phyloP scores from a whole-genome alignment of 2,329 filamentous ascomycete genomes.

The Metarhizium sp. region DNA sequence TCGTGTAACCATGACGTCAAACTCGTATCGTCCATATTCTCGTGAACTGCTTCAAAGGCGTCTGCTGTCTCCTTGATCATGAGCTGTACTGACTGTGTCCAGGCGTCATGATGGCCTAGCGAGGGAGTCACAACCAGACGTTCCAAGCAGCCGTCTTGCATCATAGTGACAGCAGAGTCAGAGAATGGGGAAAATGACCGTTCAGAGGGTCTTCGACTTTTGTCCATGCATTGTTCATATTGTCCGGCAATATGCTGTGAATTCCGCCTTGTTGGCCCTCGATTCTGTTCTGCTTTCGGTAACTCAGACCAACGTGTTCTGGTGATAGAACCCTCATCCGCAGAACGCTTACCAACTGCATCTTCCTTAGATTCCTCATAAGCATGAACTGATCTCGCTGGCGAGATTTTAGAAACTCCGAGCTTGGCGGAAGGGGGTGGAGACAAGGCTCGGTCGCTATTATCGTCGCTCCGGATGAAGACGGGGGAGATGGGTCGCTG shows the following conservation, averaged over 20 bases:
- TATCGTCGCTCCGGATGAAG: conserved; percentile 27
- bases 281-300: neutral
- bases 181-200: conserved; percentile 4
- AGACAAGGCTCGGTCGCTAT: conserved; percentile 27
- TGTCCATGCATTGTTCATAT: neutral
- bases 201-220: neutral
- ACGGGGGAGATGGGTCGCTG: conserved; percentile 10
- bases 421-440: conserved; percentile 28
- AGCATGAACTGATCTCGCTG: neutral
- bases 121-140: neutral
- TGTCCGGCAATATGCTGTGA: neutral
- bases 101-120: conserved; percentile 7
- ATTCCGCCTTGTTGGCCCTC: neutral
- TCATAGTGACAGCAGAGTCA: neutral
- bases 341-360: neutral
- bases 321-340: neutral
- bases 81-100: conserved; percentile 31
- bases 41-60: conserved; percentile 37
- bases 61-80: conserved; percentile 41
- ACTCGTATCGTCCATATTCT: conserved; percentile 29
- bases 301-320: neutral
- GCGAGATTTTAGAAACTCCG: conserved; percentile 7
- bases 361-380: neutral
- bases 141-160: conserved; percentile 3
- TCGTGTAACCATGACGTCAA: conserved; percentile 15